A percentile compares a stretch with the other conserved stretches of the same genome.
Conservation (phyloP, 2,329 filamentous ascomycete species). For the Aspergillus tamarii region DNA sequence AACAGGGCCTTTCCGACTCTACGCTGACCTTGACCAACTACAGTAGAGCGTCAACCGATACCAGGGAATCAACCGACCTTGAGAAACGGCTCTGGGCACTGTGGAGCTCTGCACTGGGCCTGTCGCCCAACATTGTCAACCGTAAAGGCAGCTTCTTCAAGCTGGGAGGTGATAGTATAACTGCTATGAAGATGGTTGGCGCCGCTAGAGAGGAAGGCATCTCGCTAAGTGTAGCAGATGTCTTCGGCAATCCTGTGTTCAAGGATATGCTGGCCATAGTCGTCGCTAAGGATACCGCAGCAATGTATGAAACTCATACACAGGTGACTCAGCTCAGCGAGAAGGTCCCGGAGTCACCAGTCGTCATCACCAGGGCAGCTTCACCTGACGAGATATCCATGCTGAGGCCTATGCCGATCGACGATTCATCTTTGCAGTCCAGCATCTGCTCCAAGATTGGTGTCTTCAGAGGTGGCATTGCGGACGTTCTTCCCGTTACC, state of each 20-base stretch:
- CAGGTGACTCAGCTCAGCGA: constrained; percentile 16
- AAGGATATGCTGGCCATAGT: constrained; percentile 42
- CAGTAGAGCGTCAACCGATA: constrained; percentile 29
- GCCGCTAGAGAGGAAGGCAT: constrained; percentile 44
- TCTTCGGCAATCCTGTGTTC: constrained; percentile 47
- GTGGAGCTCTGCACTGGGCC: constrained; percentile 42
- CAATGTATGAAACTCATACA: constrained; percentile 23
- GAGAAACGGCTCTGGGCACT: constrained; percentile 42
- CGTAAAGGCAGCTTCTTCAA: constrained; percentile 48
- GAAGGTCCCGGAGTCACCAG: constrained; percentile 11
- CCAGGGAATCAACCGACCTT: constrained; percentile 29
- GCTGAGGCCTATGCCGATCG: constrained; percentile 28
- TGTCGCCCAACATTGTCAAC: constrained; percentile 36
- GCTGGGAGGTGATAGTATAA: constrained; percentile 46
- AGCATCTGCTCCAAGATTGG: constrained; percentile 56
- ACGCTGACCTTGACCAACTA: constrained; percentile 37
- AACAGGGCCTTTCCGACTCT: constrained; percentile 21
- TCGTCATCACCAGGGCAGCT: constrained; percentile 2
- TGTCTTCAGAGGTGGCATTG: constrained; percentile 55
- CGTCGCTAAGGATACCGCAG: constrained; percentile 24
- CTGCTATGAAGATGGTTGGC: constrained; percentile 46
- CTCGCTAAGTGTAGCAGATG: constrained; percentile 47
- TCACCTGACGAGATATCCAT: constrained; percentile 27
- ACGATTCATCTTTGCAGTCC: constrained; percentile 49
- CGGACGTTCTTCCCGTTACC: constrained; percentile 61